Conservation (phyloP, 345 rosid species). For the Aegle marmelos region DNA sequence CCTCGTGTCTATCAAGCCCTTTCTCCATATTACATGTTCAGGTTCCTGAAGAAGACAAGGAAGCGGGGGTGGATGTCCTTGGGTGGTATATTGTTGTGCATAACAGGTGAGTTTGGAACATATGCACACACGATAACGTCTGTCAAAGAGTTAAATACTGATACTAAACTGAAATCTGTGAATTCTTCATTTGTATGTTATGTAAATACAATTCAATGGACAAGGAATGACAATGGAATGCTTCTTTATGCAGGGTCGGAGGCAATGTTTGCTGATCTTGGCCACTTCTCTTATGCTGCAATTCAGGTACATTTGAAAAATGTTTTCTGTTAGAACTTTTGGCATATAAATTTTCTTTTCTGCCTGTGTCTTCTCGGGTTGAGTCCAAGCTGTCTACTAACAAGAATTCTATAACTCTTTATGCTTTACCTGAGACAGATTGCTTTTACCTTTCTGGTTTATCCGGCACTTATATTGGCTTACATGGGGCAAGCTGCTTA, state of each 20-base stretch:
- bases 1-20: conserved; percentile 87
- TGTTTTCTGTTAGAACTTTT: neutral
- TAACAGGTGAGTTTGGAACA: conserved; percentile 59
- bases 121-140: neutral
- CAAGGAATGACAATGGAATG: neutral
- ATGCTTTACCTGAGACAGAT: conserved; percentile 38
- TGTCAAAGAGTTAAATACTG: neutral
- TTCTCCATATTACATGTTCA: conserved; percentile 95
- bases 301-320: conserved; percentile 55
- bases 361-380: neutral
- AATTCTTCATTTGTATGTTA: neutral
- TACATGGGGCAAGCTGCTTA: conserved; percentile 99
- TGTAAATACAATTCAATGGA: neutral
- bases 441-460: conserved; percentile 93
- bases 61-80: conserved; percentile 98
- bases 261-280: conserved; percentile 99
- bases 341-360: neutral
- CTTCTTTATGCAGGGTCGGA: conserved; percentile 71
- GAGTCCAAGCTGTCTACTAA: neutral
- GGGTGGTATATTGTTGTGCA: conserved; percentile 94
- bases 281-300: conserved; percentile 93
- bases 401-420: neutral
- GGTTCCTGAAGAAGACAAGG: conserved; percentile 91
- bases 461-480: conserved; percentile 96
- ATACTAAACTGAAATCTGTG: neutral